Evolutionary conservation across 192 early-diverging fungal genomes (phyloP), one percentile per base, ranked within the genome.

Genomic region (Umbelopsis isabellina): DNA sequence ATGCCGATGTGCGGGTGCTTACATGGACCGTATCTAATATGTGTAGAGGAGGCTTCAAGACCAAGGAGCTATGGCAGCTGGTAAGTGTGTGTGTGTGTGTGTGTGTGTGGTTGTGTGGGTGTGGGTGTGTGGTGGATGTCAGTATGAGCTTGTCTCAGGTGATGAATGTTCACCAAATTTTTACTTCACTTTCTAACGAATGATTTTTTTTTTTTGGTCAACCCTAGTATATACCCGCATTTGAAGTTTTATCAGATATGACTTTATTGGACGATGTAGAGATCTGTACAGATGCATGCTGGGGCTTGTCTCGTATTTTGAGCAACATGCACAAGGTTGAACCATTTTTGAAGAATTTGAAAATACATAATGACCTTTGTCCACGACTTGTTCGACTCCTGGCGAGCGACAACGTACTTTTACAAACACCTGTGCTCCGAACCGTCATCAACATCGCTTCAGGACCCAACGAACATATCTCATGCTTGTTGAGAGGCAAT

Each of bases 271-370:
- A 76, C 4, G 68, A 76, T 44, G 45, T 55, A 44, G 75, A 76
- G 44, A 70, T 76, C 20, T 66, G 64, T 27, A 65, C 66, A 2
- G 70, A 67, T 55, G 70, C 70, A 52, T 77, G 78, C 23, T 75
- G 74, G 73, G 78, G 74, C 18, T 35, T 79, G 18, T 79, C 73
- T 20, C 65, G 78, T 48, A 67, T 79, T 27, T 47, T 79, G 15
- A 75, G 71, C 35, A 79, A 72, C 46, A 79, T 79, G 78, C 78
- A 79, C 49, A 70, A 79, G 35, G 78, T 75, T 1, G 30, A 25
- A 23, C 23, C 15, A 20, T 79, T 79, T 44, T 65, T 72, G 37
- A 21, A 61, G 8, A 15, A 71, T 12, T 22, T 55, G 4, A 35
- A 23, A 4, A 66, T 75, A 21, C 45, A 70, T n/a, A n/a, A 13